Evolutionary conservation across 768 basidiomycete species (phyloP).

Genomic region (Lentinula lateritia): DNA sequence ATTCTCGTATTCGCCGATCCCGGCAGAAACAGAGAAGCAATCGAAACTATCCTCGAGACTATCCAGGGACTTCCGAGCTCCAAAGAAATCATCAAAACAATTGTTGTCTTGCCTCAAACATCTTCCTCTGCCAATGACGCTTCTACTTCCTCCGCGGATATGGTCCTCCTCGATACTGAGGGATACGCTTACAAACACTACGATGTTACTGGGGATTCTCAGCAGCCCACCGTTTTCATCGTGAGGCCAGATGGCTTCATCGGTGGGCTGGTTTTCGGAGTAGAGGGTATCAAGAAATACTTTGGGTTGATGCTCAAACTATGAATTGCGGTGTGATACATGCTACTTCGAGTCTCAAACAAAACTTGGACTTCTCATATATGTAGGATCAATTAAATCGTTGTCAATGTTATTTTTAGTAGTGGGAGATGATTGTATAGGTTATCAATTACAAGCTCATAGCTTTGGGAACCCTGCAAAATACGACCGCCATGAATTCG

Average conservation of each 20-base stretch:
- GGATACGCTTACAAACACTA: constrained; percentile 30
- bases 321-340: background rate
- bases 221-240: constrained; percentile 21
- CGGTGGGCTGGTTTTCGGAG: constrained; percentile 31
- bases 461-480: too few relatives aligned
- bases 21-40: constrained; percentile 13
- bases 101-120: constrained; percentile 19
- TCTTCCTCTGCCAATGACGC: constrained; percentile 4
- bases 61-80: constrained; percentile 15
- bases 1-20: constrained; percentile 32
- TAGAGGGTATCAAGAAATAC: constrained; percentile 26
- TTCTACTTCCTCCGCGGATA: constrained; percentile 14
- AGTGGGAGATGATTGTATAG: too few relatives aligned
- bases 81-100: constrained; percentile 18
- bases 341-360: background rate
- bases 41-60: constrained; percentile 5
- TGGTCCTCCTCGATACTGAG: constrained; percentile 27
- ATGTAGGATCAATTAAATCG: too few relatives aligned
- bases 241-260: constrained; percentile 43
- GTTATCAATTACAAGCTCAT: too few relatives aligned
- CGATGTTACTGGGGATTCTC: constrained; percentile 28
- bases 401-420: too few relatives aligned
- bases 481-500: too few relatives aligned
- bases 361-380: too few relatives aligned
- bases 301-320: constrained; percentile 20